Conservation (phyloP, 2,329 filamentous ascomycete genomes). For the Neopestalotiopsis sp. region DNA sequence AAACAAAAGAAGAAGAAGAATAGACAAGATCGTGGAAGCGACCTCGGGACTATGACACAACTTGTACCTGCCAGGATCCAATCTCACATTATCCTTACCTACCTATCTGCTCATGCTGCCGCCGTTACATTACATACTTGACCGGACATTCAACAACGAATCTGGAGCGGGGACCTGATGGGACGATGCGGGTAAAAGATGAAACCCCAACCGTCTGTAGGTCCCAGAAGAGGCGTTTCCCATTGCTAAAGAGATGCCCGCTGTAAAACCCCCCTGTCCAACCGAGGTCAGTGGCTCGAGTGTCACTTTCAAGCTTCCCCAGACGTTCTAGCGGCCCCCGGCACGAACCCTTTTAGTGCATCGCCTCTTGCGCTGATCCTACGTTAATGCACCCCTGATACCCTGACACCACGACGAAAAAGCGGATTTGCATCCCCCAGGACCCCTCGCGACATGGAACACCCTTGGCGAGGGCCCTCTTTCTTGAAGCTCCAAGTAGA, state of each 20-base stretch:
- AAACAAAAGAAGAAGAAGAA: neutral
- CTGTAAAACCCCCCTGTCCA: neutral
- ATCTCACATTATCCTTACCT: neutral
- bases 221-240: neutral
- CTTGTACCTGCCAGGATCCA: neutral
- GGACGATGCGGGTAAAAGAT: neutral
- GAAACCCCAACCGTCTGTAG: conserved; percentile 13
- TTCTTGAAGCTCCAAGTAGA: neutral
- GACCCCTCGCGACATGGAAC: neutral
- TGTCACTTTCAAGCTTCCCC: neutral
- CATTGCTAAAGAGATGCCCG: neutral
- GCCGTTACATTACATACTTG: too few relatives aligned
- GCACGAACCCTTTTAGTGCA: conserved; percentile 9
- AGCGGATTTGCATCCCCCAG: neutral
- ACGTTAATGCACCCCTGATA: neutral
- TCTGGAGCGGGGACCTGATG: too few relatives aligned
- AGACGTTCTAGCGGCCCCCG: conserved; percentile 16
- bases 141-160: too few relatives aligned
- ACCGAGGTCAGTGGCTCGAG: neutral
- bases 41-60: neutral
- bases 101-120: neutral
- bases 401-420: neutral
- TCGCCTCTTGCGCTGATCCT: neutral
- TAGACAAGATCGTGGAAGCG: neutral
- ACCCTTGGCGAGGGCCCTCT: neutral